A percentile compares a stretch with the other conserved stretches of the same genome.
phyloP scores from a whole-genome alignment of 768 basidiomycete genomes.

The Boletellus sp. region DNA sequence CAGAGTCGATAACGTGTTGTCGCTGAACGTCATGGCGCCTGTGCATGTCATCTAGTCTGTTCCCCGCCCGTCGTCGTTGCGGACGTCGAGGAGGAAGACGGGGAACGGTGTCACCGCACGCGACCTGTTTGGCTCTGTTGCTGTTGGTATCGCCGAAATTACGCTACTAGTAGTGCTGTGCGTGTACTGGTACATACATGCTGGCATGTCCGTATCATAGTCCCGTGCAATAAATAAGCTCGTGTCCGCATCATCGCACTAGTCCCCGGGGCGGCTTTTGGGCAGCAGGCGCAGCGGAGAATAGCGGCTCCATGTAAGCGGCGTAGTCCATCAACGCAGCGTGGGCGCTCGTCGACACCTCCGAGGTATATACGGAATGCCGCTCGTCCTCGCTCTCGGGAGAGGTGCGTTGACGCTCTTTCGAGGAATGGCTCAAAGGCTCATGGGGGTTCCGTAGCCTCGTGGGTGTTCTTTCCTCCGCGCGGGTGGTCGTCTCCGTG shows the following conservation, averaged over 20 bases:
- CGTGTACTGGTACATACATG: not conserved
- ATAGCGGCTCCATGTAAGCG: constrained; percentile 19
- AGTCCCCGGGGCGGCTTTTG: constrained; percentile 3
- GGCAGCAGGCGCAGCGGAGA: constrained; percentile 9
- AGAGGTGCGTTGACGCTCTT: not conserved
- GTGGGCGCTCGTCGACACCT: constrained; percentile 28
- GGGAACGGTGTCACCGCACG: not conserved
- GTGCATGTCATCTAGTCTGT: constrained; percentile 47
- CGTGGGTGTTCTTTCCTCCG: not conserved
- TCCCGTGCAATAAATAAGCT: not conserved
- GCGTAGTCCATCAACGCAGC: constrained; percentile 31
- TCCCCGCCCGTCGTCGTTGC: constrained; percentile 14
- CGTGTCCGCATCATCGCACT: constrained; percentile 7
- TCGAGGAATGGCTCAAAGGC: not conserved
- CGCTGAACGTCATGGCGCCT: constrained; percentile 63
- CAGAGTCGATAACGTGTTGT: constrained; percentile 67
- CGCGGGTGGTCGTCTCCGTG: not conserved
- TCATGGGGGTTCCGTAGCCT: constrained; percentile 6
- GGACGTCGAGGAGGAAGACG: constrained; percentile 4
- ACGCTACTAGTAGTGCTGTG: too few species aligned
- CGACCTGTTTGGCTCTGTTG: constrained; percentile 32
- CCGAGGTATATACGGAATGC: constrained; percentile 14
- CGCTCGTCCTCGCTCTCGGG: constrained; percentile 16
- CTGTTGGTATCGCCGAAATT: not conserved
- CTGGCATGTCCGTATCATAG: not conserved